Evolutionary conservation across 2,329 filamentous ascomycete genomes (phyloP), one percentile per base, ranked within the genome.

Genomic region (Annulohypoxylon truncatum): DNA sequence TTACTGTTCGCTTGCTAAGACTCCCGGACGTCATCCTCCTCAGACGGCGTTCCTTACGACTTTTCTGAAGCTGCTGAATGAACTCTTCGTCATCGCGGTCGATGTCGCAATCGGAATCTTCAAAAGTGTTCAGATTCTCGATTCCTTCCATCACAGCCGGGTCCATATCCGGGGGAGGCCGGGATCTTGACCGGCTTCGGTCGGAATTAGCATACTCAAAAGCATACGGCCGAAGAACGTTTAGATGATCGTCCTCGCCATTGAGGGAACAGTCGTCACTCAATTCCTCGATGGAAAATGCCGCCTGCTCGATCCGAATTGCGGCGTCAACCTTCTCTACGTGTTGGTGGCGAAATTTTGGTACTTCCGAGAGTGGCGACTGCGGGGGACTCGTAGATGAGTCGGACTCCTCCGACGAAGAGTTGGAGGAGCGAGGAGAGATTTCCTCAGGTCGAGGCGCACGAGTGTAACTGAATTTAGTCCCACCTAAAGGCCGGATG

Each of bases 1-100:
- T 78, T 48, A 77, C 70, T 26, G 77, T 78, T 20, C 77, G 76
- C 67, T 78, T 78, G 72, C 76, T 77, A 46, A 77, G 75, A 57
- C 75, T 77, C 51, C 76, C 76, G 6, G 75, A 77, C 52, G 73
- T 77, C 75, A 77, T 75, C 7, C 77, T 70, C 35, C 75, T 69
- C 22, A 73, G 56, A 15, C 74, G 72, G 26, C 70, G 72, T 44
- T 74, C 64, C 61, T 73, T 60, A 4, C 75, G 72, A 26, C 58
- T 47, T 8, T 66, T 62, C 48, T 65, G 72, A 2, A 74, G 44
- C 3, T 69, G 58, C 22, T 62, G 57, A 24, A 63, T 57, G 52
- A 76, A 77, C 22, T 77, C 73, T 31, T 73, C 74, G 35, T 74
- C 68, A 9, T 73, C 64, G 8, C 46, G 52, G 9, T 73, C 73